Evolutionary conservation across 495 filamentous ascomycete species (phyloP).

Genomic region (Talaromyces stipitatus): DNA sequence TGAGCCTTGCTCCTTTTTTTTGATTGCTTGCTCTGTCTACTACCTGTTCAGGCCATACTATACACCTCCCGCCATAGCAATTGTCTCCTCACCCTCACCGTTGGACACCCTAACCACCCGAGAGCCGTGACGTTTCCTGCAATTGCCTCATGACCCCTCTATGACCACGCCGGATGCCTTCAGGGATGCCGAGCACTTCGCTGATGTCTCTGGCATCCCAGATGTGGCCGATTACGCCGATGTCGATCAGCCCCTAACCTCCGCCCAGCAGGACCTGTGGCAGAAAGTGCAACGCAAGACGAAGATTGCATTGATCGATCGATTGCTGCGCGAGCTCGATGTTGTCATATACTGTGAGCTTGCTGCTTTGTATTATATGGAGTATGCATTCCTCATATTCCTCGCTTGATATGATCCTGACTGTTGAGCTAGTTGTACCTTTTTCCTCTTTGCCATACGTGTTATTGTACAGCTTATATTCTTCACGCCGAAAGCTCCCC

Average conservation of each 20-base stretch:
- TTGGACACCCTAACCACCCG: neutral
- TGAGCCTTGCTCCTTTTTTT: neutral
- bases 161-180: constrained; percentile 43
- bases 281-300: constrained; percentile 31
- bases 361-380: constrained; percentile 81
- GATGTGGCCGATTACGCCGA: constrained; percentile 22
- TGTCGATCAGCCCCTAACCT: constrained; percentile 16
- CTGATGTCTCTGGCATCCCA: constrained; percentile 39
- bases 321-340: constrained; percentile 67
- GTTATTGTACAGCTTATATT: constrained; percentile 64
- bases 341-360: constrained; percentile 75
- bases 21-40: neutral
- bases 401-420: neutral
- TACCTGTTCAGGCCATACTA: no score
- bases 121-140: neutral
- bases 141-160: constrained; percentile 29
- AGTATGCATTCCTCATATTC: constrained; percentile 46
- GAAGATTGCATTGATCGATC: constrained; percentile 55
- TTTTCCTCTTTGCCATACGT: constrained; percentile 63
- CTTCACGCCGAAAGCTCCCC: constrained; percentile 69
- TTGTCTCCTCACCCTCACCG: neutral
- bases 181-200: constrained; percentile 46
- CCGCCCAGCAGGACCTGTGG: constrained; percentile 23
- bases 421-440: constrained; percentile 55
- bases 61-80: neutral